These are phyloP conservation scores for Royoungia palumana DNA, from an alignment of 768 basidiomycete genomes.

Conservation along the genomic window DNA sequence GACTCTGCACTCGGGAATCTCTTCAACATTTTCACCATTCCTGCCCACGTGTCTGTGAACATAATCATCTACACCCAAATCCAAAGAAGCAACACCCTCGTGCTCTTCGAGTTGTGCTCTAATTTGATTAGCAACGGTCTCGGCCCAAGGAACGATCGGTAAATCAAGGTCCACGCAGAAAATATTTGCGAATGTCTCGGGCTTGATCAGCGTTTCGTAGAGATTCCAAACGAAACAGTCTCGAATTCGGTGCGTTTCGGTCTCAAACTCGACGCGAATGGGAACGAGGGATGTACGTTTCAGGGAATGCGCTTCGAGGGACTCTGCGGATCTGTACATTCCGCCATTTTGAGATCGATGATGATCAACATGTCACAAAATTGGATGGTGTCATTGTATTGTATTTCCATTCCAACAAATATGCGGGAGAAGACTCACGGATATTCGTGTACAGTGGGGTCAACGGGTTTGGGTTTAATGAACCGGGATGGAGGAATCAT, in stretches of 20 bases:
- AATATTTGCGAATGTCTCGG: constrained; percentile 77
- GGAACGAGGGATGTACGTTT: constrained; percentile 66
- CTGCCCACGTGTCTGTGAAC: constrained; percentile 12
- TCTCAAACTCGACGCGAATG: constrained; percentile 94
- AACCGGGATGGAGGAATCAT: constrained; percentile 77
- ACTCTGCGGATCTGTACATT: constrained; percentile 55
- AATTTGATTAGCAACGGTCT: constrained; percentile 83
- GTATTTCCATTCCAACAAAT: constrained; percentile 6
- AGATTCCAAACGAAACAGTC: constrained; percentile 97
- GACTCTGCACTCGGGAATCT: constrained; percentile 75
- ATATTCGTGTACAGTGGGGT: constrained; percentile 66
- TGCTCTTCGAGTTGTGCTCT: constrained; percentile 89
- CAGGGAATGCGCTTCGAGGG: constrained; percentile 60
- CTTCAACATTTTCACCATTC: constrained; percentile 51
- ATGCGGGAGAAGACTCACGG: constrained; percentile 51
- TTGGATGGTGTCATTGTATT: constrained; percentile 10
- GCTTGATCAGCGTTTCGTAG: constrained; percentile 81
- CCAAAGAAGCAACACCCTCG: constrained; percentile 76
- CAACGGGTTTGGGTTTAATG: constrained; percentile 57
- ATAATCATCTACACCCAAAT: constrained; percentile 47
- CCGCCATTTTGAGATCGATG: constrained; percentile 15
- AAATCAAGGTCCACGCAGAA: constrained; percentile 91
- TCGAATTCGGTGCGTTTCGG: constrained; percentile 84
- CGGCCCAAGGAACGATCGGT: constrained; percentile 59
- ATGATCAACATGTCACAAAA: constrained; percentile 16